Percentiles rank a stretch among this genome's conserved stretches.
Evolutionary conservation across 2,329 filamentous ascomycete species (phyloP).

Genomic region (Camillea tinctor): DNA sequence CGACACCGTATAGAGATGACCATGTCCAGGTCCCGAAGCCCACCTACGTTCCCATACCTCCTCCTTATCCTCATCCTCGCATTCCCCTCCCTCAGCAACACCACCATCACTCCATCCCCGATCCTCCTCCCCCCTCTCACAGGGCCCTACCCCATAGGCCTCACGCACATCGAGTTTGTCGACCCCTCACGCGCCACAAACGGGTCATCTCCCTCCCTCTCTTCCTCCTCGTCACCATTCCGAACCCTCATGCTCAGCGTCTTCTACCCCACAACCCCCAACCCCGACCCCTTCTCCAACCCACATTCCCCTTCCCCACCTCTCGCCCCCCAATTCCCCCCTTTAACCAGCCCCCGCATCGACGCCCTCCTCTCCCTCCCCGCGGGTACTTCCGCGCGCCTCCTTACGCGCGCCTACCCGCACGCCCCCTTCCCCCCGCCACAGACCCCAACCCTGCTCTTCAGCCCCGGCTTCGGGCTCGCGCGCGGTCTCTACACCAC

Average conservation of each 20-base stretch:
- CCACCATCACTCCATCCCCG: too few relatives aligned
- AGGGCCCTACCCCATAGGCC: constrained; percentile 15
- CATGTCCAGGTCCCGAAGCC: too few relatives aligned
- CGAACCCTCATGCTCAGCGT: constrained; percentile 19
- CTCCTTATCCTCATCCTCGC: neutral
- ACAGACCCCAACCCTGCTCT: constrained; percentile 22
- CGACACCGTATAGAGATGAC: too few relatives aligned
- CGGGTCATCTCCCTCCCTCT: neutral
- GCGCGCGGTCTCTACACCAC: constrained; percentile 35
- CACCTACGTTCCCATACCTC: too few relatives aligned
- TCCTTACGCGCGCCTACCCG: constrained; percentile 15
- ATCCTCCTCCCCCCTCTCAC: constrained; percentile 15
- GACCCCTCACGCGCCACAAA: constrained; percentile 11
- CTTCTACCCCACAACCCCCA: constrained; percentile 16
- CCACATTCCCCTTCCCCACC: neutral
- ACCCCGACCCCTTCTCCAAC: neutral
- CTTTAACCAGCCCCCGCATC: constrained; percentile 5
- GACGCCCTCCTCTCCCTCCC: constrained; percentile 6
- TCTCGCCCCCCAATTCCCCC: constrained; percentile 10
- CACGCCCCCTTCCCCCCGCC: constrained; percentile 3
- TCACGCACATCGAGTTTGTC: constrained; percentile 14
- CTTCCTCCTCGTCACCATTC: too few relatives aligned
- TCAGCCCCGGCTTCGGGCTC: constrained; percentile 38
- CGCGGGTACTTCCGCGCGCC: constrained; percentile 7
- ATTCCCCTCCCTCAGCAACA: neutral